A percentile compares a stretch with the other conserved stretches of the same genome.
Conservation (phyloP, 306 rosid genomes). For the Abrus pulchellus region DNA sequence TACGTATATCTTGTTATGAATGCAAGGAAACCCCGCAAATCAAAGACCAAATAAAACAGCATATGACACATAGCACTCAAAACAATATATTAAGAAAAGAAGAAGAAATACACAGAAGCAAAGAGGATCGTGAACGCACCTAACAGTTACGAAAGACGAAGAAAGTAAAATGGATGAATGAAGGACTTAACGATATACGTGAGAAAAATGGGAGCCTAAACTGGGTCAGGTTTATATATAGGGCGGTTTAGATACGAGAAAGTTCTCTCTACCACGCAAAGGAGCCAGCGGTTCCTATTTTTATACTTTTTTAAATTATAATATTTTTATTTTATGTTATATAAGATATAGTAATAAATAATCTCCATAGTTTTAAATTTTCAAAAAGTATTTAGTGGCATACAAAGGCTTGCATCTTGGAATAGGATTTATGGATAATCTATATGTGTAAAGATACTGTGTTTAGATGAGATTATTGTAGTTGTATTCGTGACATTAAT, state of each 20-base stretch:
- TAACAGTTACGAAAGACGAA: background rate
- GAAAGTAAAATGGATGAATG: background rate
- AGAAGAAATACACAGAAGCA: background rate
- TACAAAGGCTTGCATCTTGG: no score
- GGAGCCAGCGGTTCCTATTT: background rate
- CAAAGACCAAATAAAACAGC: background rate
- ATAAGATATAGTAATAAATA: no score
- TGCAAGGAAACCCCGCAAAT: background rate
- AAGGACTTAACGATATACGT: slow-evolving; percentile 10
- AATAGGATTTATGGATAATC: no score
- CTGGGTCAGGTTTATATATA: slow-evolving; percentile 37
- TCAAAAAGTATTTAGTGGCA: no score
- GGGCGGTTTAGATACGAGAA: slow-evolving; percentile 40
- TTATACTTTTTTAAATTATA: background rate
- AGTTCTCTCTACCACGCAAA: slow-evolving; percentile 42
- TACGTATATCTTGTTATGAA: background rate
- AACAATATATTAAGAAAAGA: background rate
- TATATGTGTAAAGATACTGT: no score
- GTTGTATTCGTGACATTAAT: no score
- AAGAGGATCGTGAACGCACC: slow-evolving; percentile 36
- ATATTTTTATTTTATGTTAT: no score
- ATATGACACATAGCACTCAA: background rate
- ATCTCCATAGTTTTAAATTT: no score
- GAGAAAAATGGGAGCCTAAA: background rate
- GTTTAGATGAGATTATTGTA: no score